phyloP scores from a whole-genome alignment of 2,329 filamentous ascomycete species.

The Fusarium nisikadoi region DNA sequence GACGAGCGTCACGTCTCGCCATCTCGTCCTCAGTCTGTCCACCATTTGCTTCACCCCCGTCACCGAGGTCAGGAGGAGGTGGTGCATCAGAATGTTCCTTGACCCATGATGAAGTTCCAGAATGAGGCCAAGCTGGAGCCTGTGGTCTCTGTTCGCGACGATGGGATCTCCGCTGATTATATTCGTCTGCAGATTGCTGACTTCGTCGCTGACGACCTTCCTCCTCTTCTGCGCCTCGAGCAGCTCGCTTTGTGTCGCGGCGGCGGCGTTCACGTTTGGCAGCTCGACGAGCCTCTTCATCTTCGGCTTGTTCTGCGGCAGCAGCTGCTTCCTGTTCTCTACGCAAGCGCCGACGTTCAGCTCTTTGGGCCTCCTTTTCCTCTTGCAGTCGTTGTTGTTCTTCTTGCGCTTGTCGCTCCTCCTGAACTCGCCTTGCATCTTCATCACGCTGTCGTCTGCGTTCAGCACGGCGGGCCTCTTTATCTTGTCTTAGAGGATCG shows the following conservation, averaged over 20 bases:
- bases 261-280: constrained; percentile 63
- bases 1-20: constrained; percentile 60
- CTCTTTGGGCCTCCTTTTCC: constrained; percentile 64
- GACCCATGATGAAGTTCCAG: constrained; percentile 73
- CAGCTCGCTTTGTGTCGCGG: constrained; percentile 62
- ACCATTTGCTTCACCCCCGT: constrained; percentile 48
- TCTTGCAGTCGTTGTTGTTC: constrained; percentile 61
- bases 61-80: constrained; percentile 61
- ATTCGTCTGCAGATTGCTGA: constrained; percentile 55
- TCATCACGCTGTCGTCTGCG: constrained; percentile 52
- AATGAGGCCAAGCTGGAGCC: constrained; percentile 66
- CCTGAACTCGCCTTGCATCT: constrained; percentile 45
- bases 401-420: constrained; percentile 62
- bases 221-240: constrained; percentile 53
- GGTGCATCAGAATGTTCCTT: constrained; percentile 72
- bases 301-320: constrained; percentile 53
- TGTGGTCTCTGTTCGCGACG: constrained; percentile 49
- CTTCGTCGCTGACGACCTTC: constrained; percentile 47
- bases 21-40: constrained; percentile 58
- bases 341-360: constrained; percentile 61
- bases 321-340: constrained; percentile 60
- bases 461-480: constrained; percentile 67
- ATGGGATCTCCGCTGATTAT: constrained; percentile 56
- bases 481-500: constrained; percentile 55
- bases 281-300: constrained; percentile 57